Evolutionary conservation across 208 protist species (phyloP).

Genomic region (Wallacemonas rigidus): DNA sequence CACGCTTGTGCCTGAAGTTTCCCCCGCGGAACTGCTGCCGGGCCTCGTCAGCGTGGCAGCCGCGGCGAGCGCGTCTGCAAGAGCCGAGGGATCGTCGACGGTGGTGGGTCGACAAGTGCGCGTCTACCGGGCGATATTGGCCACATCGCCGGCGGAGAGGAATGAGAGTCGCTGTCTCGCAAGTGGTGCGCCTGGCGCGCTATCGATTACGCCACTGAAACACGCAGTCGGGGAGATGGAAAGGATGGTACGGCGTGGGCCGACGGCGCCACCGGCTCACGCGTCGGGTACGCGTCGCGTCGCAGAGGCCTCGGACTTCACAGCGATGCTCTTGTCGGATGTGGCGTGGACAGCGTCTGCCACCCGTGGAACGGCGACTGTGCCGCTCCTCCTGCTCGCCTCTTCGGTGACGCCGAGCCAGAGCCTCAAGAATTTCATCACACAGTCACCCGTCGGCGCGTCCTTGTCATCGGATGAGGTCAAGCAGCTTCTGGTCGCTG

Average conservation of each 20-base stretch:
- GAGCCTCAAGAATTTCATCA: slow-evolving; percentile 64
- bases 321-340: background rate
- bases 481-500: slow-evolving; percentile 56
- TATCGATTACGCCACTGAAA: background rate
- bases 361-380: slow-evolving; percentile 9
- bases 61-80: background rate
- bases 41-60: background rate
- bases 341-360: background rate
- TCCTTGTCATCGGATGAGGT: slow-evolving; percentile 53
- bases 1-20: slow-evolving; percentile 32
- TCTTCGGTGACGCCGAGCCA: slow-evolving; percentile 47
- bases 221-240: slow-evolving; percentile 13
- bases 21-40: slow-evolving; percentile 24
- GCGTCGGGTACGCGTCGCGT: too few relatives aligned
- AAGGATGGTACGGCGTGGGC: background rate
- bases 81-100: background rate
- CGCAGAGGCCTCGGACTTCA: background rate
- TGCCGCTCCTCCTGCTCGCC: slow-evolving; percentile 50
- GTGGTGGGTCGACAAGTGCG: slow-evolving; percentile 25
- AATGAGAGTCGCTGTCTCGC: too few relatives aligned
- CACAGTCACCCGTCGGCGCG: slow-evolving; percentile 52
- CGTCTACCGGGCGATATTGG: slow-evolving; percentile 25
- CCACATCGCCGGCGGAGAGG: background rate
- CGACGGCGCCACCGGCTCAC: background rate
- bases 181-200: background rate